phyloP scores from a whole-genome alignment of 176 grass and related monocot species.

The Bromus sterilis region DNA sequence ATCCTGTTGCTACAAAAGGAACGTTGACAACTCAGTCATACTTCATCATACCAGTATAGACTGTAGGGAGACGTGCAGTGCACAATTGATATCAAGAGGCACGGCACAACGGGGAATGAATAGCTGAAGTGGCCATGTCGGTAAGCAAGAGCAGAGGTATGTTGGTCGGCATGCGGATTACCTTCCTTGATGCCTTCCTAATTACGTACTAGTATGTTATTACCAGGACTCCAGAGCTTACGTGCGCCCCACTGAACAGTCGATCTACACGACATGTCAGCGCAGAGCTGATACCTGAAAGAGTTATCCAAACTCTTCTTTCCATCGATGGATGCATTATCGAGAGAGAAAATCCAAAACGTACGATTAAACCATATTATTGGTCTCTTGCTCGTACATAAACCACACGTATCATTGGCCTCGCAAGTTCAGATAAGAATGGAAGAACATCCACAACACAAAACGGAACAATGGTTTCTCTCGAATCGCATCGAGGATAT shows the following conservation, averaged over 20 bases:
- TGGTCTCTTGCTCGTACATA: too few relatives aligned
- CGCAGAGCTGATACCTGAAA: neutral
- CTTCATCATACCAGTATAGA: neutral
- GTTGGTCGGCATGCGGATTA: conserved; percentile 19
- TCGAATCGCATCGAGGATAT: neutral
- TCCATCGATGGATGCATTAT: too few relatives aligned
- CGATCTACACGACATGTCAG: neutral
- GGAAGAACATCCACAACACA: neutral
- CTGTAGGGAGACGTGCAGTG: neutral
- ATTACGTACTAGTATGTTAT: too few relatives aligned
- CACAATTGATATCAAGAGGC: neutral
- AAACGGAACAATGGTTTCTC: neutral
- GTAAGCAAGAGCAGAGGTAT: neutral
- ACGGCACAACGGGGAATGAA: neutral
- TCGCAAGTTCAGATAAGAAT: neutral
- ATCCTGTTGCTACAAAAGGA: neutral
- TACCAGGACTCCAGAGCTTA: neutral
- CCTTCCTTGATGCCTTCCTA: neutral
- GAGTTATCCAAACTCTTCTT: too few relatives aligned
- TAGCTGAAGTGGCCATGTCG: neutral
- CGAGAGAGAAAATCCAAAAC: too few relatives aligned
- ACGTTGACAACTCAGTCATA: neutral
- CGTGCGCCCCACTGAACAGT: neutral
- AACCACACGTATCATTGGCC: too few relatives aligned
- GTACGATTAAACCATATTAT: too few relatives aligned